Evolutionary conservation across 1,284 basidiomycete species (phyloP).

Genomic region (Sanghuangporus baumii): DNA sequence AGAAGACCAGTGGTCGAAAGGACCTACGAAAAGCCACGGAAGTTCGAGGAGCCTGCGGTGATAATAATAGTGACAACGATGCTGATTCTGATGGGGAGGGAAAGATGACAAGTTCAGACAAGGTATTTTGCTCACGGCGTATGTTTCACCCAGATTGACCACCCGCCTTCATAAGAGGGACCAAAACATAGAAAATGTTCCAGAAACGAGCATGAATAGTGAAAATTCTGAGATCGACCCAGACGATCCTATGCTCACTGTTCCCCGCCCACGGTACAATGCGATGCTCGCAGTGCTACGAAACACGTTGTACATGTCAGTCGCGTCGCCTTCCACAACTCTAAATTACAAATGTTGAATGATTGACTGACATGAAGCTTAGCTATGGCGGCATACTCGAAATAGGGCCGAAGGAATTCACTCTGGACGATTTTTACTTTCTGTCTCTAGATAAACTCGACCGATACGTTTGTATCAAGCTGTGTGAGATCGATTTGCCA

Average conservation of each 20-base stretch:
- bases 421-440: constrained; percentile 78
- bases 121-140: not conserved
- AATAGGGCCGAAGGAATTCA: constrained; percentile 75
- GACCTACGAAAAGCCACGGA: constrained; percentile 31
- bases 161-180: not conserved
- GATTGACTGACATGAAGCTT: not conserved
- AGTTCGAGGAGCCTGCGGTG: constrained; percentile 25
- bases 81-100: constrained; percentile 29
- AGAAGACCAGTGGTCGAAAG: constrained; percentile 34
- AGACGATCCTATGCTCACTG: constrained; percentile 67
- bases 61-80: constrained; percentile 27
- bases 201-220: not conserved
- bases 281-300: constrained; percentile 85
- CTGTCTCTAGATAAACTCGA: constrained; percentile 81
- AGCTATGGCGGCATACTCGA: constrained; percentile 90
- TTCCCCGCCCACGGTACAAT: constrained; percentile 83
- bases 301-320: constrained; percentile 83
- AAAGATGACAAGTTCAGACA: constrained; percentile 13
- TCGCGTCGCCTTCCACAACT: not conserved
- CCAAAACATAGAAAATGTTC: not conserved
- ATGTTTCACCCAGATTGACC: not conserved
- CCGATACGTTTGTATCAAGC: constrained; percentile 64
- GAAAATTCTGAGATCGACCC: constrained; percentile 40
- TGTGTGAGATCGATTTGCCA: constrained; percentile 55
- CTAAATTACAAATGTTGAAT: not conserved